phyloP scores from a whole-genome alignment of 2,329 filamentous ascomycete genomes.

The Colletotrichum shisoi region DNA sequence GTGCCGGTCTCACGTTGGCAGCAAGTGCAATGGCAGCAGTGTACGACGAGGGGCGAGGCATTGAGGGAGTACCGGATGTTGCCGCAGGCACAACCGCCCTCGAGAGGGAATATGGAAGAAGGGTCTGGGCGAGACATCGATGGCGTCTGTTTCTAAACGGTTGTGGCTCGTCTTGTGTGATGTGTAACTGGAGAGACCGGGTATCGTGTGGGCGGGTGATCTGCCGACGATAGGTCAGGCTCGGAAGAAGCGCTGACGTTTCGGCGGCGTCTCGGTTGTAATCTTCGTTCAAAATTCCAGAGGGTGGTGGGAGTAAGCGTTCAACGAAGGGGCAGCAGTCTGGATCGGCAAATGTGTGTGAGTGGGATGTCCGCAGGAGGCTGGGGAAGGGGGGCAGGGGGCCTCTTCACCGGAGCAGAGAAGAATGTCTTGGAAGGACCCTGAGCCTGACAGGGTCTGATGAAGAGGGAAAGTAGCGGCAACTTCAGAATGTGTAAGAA shows the following conservation, averaged over 20 bases:
- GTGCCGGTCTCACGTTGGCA: conserved; percentile 58
- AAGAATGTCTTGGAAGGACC: conserved; percentile 31
- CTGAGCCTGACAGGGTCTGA: conserved; percentile 1
- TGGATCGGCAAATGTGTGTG: conserved; percentile 23
- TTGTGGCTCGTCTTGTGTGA: conserved; percentile 4
- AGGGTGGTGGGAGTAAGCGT: conserved; percentile 7
- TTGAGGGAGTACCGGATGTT: conserved; percentile 72
- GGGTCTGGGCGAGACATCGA: conserved; percentile 29
- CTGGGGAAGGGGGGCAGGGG: conserved; percentile 16
- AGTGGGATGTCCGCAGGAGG: conserved; percentile 31
- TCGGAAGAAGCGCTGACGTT: neutral
- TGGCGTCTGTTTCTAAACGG: neutral
- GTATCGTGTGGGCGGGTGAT: conserved; percentile 12
- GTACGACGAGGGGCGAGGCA: conserved; percentile 58
- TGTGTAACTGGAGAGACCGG: conserved; percentile 29
- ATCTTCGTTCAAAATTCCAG: conserved; percentile 19
- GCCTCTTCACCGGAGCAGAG: conserved; percentile 6
- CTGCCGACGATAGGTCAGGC: neutral
- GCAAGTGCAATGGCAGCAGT: conserved; percentile 58
- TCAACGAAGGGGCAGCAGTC: conserved; percentile 8
- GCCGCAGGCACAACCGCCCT: conserved; percentile 70
- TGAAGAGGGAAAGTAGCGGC: neutral
- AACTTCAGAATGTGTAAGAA: neutral
- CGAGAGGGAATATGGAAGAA: conserved; percentile 42
- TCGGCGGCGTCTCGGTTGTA: conserved; percentile 7